phyloP scores from a whole-genome alignment of 768 basidiomycete genomes.

The Aureoboletus auriporus region DNA sequence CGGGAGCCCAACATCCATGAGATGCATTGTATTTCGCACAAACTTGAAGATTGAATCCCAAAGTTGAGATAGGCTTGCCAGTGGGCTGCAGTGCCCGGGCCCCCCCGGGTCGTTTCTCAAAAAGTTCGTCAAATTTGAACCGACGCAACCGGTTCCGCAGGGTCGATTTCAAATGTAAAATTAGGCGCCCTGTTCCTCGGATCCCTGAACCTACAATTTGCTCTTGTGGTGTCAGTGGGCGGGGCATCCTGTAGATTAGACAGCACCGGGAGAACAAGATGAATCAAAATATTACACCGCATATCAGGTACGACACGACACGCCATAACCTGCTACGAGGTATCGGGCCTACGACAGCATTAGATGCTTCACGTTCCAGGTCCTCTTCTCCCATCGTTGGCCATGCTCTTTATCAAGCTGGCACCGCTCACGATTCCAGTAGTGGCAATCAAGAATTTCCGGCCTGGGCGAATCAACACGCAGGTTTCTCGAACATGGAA shows the following conservation, averaged over 20 bases:
- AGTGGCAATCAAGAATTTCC: conserved; percentile 85
- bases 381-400: conserved; percentile 35
- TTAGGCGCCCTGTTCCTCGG: not conserved
- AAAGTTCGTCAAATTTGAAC: conserved; percentile 1
- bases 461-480: conserved; percentile 46
- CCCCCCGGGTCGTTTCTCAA: too few species aligned
- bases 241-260: conserved; percentile 11
- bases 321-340: conserved; percentile 2
- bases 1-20: not conserved
- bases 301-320: conserved; percentile 11
- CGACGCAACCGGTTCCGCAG: too few species aligned
- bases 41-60: not conserved
- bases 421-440: conserved; percentile 86
- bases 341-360: conserved; percentile 13
- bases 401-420: conserved; percentile 66
- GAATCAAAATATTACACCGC: conserved; percentile 13
- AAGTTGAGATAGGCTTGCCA: too few species aligned
- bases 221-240: too few species aligned
- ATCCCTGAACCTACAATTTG: too few species aligned
- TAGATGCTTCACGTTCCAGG: conserved; percentile 38
- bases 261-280: conserved; percentile 5
- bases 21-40: not conserved
- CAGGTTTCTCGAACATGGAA: conserved; percentile 1
- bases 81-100: too few species aligned
- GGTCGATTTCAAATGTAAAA: not conserved